Conservation (phyloP, 179 eudicot genomes). For the Beta macrorhiza region DNA sequence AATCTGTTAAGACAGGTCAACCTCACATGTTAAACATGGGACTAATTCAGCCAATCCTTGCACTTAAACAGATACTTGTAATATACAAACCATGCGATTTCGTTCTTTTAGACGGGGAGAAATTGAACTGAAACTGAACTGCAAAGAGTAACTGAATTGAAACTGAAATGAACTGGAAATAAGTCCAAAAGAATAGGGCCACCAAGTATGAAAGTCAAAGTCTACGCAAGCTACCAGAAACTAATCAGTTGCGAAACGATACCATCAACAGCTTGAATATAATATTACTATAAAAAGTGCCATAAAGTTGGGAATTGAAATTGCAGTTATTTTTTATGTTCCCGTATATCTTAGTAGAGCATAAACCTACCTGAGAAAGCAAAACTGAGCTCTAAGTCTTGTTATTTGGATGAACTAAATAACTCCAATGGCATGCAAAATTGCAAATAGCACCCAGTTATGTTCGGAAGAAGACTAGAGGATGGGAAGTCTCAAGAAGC, state of each 20-base stretch:
- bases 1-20: neutral
- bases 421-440: neutral
- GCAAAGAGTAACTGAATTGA: no score
- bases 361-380: neutral
- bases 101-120: no score
- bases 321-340: neutral
- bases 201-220: neutral
- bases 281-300: neutral
- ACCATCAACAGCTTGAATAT: neutral
- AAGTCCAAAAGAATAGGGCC: no score
- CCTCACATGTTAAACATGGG: neutral
- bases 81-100: no score
- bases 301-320: neutral
- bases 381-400: neutral
- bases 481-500: neutral
- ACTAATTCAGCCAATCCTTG: neutral
- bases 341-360: neutral
- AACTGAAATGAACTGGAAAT: no score
- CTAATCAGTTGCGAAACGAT: neutral
- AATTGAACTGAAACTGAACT: no score
- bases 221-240: neutral
- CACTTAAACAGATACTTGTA: no score
- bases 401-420: neutral
- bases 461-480: neutral
- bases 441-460: neutral